Evolutionary conservation across 73 alveolate genomes (phyloP), one percentile per base, ranked within the genome.

Genomic region (Stentor coeruleus): DNA sequence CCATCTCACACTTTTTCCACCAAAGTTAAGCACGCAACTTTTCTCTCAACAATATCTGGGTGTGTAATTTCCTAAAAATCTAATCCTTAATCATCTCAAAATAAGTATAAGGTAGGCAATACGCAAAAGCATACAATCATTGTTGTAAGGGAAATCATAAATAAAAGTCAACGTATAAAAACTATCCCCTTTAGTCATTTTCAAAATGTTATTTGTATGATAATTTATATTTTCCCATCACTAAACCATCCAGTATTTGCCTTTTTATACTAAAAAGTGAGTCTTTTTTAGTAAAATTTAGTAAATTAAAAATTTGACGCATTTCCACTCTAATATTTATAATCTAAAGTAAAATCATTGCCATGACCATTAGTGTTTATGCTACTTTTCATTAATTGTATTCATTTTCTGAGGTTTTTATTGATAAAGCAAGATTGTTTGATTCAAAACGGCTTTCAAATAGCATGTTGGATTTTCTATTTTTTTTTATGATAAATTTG

Each of bases 381-480:
- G 86, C 96, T 99, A 59, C 96, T 93, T 86, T 95, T 94, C 20
- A 97, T 91, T 74, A 89, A 86, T 97, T 96, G 85, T 97, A 97
- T 81, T 96, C 98, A 91, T 92, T 86, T 41, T 92, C 97, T 36
- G 93, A 77, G 91, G 84, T 84, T 39, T 86, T 72, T 33, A 88
- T 88, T 3, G 94, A 97, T 74, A 88, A 86, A 57, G 87, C 84
- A 3, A 97, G 86, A 88, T 97, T 97, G 33, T 99, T 99, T 38
- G 98, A 86, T 90, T 97, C 99, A 91, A 97, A 97, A 74, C 97
- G 90, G 58, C 97, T 88, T 90, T 97, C 99, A 91, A 97, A 97
- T 31, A 89, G 82, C 11, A 96, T 66, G n/a, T 66, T 33, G 39
- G 20, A 14, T 20, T 37, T 14, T 37, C 39, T 20, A 66, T 40